Conservation (phyloP, 371 early-diverging fungal genomes). For the Cokeromyces recurvatus region DNA sequence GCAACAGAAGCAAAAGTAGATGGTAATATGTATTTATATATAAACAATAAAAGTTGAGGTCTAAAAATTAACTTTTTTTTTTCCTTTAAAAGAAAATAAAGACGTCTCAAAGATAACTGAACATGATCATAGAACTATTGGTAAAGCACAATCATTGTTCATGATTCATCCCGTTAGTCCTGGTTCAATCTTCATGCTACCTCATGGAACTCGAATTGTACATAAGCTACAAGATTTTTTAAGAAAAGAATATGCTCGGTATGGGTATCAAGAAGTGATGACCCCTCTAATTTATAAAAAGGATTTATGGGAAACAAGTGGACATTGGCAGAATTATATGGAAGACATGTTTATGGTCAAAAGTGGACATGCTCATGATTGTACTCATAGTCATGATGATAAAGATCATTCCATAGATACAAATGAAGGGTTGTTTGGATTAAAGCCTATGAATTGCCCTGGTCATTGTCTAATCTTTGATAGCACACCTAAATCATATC, state of each 20-base stretch:
- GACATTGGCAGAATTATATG: constrained; percentile 95
- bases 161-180: constrained; percentile 83
- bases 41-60: background rate
- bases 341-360: constrained; percentile 66
- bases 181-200: constrained; percentile 93
- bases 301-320: constrained; percentile 93
- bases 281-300: constrained; percentile 94
- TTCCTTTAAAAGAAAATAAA: too few relatives aligned
- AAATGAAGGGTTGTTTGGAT: constrained; percentile 67
- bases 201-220: constrained; percentile 90
- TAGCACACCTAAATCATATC: constrained; percentile 78
- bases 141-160: constrained; percentile 65
- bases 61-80: background rate
- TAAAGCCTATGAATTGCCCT: constrained; percentile 99
- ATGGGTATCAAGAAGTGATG: constrained; percentile 94
- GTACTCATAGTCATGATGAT: constrained; percentile 42
- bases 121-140: constrained; percentile 96
- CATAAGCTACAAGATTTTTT: constrained; percentile 70
- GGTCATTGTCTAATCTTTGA: constrained; percentile 94
- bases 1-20: constrained; percentile 2
- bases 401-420: constrained; percentile 39
- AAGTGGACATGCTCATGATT: constrained; percentile 35
- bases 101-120: constrained; percentile 28
- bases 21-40: constrained; percentile 7
- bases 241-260: constrained; percentile 75